phyloP scores from a whole-genome alignment of 2,329 filamentous ascomycete species.

The Penicillium sp. region DNA sequence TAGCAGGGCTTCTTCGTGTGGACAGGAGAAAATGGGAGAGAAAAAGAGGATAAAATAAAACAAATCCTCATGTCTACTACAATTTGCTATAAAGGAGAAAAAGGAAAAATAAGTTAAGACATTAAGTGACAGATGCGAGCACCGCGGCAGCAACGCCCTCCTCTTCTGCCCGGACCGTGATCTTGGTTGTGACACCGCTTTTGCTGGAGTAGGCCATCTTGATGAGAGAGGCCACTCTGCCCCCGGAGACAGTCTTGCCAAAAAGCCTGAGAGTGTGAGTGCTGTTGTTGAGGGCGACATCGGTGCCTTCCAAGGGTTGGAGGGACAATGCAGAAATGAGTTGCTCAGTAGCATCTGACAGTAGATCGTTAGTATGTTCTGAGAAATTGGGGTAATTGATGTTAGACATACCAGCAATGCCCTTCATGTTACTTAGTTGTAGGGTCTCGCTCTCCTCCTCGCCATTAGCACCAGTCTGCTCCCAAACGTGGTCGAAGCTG shows the following conservation, averaged over 20 bases:
- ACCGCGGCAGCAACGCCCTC: slow-evolving; percentile 83
- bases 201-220: slow-evolving; percentile 94
- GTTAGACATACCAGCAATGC: slow-evolving; percentile 73
- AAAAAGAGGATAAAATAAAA: slow-evolving; percentile 3
- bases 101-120: slow-evolving; percentile 24
- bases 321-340: slow-evolving; percentile 82
- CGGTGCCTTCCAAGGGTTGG: slow-evolving; percentile 90
- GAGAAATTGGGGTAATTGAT: not conserved
- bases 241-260: slow-evolving; percentile 90
- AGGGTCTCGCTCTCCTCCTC: slow-evolving; percentile 90
- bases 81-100: slow-evolving; percentile 22
- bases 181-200: slow-evolving; percentile 93
- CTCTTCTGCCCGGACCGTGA: slow-evolving; percentile 88
- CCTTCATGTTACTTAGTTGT: slow-evolving; percentile 83
- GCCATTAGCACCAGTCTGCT: slow-evolving; percentile 82
- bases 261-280: slow-evolving; percentile 95
- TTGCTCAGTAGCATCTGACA: slow-evolving; percentile 83
- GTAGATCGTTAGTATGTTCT: slow-evolving; percentile 19
- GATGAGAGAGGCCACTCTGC: slow-evolving; percentile 80
- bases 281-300: slow-evolving; percentile 81
- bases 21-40: not conserved
- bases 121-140: slow-evolving; percentile 77
- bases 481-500: slow-evolving; percentile 95
- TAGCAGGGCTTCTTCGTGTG: slow-evolving; percentile 4
- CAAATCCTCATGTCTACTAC: slow-evolving; percentile 23